Base-by-base conservation (phyloP, 169 alveolate species). In the Eimeria acervulina region DNA sequence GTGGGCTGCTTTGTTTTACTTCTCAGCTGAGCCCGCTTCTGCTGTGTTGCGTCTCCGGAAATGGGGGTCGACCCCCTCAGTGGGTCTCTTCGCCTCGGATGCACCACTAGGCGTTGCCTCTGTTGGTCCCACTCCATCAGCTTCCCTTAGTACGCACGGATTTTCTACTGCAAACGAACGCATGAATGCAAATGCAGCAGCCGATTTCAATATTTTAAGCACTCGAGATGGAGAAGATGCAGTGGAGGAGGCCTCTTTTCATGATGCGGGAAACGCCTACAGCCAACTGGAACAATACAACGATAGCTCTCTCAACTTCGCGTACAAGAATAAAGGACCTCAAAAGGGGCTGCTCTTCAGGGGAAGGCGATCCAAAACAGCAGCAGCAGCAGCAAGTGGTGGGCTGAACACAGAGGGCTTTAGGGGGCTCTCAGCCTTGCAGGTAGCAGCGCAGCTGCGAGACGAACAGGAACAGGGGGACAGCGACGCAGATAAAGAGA, bases 401-500 rank as follows among this genome's bases (percentile, higher is more conserved):
- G 93, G 38, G 81, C 28, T 40, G 81, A n/a, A 17, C n/a, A 31
- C 36, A 33, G 80, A 33, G 1, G 52, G 44, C 21, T 80, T 40
- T 31, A 23, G 31, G 40, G 74, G 52, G 10, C n/a, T 31, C 17
- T 83, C 91, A 19, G 91, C 91, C 72, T n/a, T 83, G 51, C 91
- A 83, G 91, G 52, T 83, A 21, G 70, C 74, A n/a, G 70, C 47
- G 72, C 51, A 44, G 66, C 72, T 21, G 36, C 52, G 28, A 6
- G n/a, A 78, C 40, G 31, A 6, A 36, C 1, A 44, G 15, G 70
- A 10, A 19, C 36, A 85, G 52, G 80, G n/a, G 13, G 59, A 6
- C 17, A 59, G 80, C 80, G 38, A 6, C 44, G 4, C 52, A 51
- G 72, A 26, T 13, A 59, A 70, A 26, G 78, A 51, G 17, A 36